phyloP scores from a whole-genome alignment of 2,329 filamentous ascomycete species.

The Colletotrichum scovillei region DNA sequence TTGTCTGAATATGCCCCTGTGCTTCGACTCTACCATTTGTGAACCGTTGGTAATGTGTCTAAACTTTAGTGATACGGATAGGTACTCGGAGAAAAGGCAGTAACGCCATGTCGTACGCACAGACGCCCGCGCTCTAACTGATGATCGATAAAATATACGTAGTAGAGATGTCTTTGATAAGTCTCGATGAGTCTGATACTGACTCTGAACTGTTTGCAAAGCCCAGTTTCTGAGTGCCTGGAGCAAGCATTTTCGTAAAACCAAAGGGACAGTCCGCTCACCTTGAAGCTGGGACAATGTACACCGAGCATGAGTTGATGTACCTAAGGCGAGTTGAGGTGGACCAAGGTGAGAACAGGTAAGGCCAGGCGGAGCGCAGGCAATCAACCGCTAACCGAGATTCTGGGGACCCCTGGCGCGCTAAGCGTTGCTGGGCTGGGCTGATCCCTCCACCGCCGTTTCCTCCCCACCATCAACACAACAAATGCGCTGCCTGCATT shows the following conservation, averaged over 20 bases:
- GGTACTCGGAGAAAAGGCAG: not conserved
- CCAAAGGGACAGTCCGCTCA: not conserved
- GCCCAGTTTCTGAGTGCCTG: too few relatives aligned
- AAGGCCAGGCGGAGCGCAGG: not conserved
- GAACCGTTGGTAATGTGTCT: too few relatives aligned
- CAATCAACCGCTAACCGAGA: not conserved
- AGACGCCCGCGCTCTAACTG: not conserved
- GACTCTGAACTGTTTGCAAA: not conserved
- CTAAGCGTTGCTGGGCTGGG: slow-evolving; percentile 25
- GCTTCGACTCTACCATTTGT: too few relatives aligned
- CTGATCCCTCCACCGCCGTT: slow-evolving; percentile 34
- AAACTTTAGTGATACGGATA: too few relatives aligned
- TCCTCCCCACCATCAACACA: slow-evolving; percentile 33
- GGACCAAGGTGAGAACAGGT: not conserved
- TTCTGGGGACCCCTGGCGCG: not conserved
- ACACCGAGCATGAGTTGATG: not conserved
- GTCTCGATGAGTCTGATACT: not conserved
- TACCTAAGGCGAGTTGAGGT: not conserved
- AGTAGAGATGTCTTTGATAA: too few relatives aligned
- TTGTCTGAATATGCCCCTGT: too few relatives aligned
- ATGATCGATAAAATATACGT: not conserved
- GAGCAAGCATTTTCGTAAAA: not conserved
- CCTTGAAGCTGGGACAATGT: not conserved
- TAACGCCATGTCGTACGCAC: not conserved
- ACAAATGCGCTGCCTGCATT: slow-evolving; percentile 26